A percentile compares a stretch with the other conserved stretches of the same genome.
Evolutionary conservation across 495 filamentous ascomycete species (phyloP).

Genomic region (Annulohypoxylon moriforme): DNA sequence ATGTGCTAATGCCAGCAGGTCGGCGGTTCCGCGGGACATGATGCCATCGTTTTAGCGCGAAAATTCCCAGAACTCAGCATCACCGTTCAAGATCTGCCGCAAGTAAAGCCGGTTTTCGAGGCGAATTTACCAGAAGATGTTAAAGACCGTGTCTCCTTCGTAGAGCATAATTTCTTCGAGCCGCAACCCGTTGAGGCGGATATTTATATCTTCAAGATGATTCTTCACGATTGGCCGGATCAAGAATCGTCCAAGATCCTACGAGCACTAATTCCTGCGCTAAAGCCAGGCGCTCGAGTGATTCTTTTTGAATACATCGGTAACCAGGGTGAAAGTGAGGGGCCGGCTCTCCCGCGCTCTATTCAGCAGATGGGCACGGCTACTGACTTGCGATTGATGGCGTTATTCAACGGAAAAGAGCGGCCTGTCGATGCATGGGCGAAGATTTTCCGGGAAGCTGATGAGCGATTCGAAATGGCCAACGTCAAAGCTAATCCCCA

Average conservation of each 20-base stretch:
- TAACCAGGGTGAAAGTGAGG: constrained; percentile 43
- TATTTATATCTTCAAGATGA: constrained; percentile 64
- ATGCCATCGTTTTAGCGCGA: constrained; percentile 43
- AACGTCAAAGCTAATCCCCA: constrained; percentile 41
- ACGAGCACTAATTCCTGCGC: constrained; percentile 51
- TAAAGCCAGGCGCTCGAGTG: constrained; percentile 56
- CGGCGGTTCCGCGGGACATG: constrained; percentile 47
- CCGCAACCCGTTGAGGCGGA: constrained; percentile 63
- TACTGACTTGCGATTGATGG: constrained; percentile 49
- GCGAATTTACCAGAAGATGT: constrained; percentile 46
- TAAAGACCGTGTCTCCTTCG: constrained; percentile 54
- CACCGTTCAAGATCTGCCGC: constrained; percentile 53
- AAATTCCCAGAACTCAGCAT: constrained; percentile 48
- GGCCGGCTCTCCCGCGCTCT: constrained; percentile 32
- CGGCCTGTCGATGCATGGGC: constrained; percentile 46
- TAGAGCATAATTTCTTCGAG: constrained; percentile 62
- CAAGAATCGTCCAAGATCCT: constrained; percentile 58
- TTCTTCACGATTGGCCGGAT: constrained; percentile 66
- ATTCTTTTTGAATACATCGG: constrained; percentile 62
- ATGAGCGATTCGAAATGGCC: constrained; percentile 41
- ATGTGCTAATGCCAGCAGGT: constrained; percentile 35
- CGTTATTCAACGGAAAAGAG: constrained; percentile 47
- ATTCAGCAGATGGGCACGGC: constrained; percentile 45
- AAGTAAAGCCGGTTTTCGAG: constrained; percentile 45
- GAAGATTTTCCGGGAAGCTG: constrained; percentile 44